These are phyloP conservation scores for Blastomyces parvus DNA, from an alignment of 2,329 filamentous ascomycete genomes.

Conservation along the genomic window DNA sequence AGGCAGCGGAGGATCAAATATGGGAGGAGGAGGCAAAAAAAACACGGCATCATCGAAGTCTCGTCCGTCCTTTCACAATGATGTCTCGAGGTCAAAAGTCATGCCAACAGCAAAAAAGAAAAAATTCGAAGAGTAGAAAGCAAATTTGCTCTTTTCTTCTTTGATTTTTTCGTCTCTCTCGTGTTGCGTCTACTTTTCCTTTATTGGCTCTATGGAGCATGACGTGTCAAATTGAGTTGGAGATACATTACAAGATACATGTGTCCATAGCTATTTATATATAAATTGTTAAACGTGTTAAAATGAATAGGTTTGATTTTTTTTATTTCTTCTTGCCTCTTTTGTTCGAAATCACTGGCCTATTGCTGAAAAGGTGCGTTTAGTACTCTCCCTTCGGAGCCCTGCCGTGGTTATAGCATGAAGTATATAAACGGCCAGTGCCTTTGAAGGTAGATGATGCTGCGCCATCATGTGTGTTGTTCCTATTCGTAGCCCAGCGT, in stretches of 20 bases:
- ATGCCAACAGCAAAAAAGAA: slow-evolving; percentile 31
- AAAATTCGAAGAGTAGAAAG: slow-evolving; percentile 13
- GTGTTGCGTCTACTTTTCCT: slow-evolving; percentile 35
- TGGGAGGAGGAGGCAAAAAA: background rate
- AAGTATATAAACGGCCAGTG: background rate
- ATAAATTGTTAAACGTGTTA: background rate
- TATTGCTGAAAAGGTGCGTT: background rate
- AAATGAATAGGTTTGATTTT: background rate
- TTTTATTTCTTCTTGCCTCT: background rate
- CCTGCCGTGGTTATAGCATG: background rate
- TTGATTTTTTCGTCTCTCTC: slow-evolving; percentile 25
- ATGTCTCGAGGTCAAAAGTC: slow-evolving; percentile 39
- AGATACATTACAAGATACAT: slow-evolving; percentile 29
- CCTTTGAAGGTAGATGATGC: background rate
- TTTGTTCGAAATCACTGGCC: background rate
- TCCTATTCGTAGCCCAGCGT: background rate
- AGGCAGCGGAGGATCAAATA: background rate
- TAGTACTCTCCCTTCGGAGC: background rate
- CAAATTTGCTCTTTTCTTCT: background rate
- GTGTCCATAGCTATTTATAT: background rate
- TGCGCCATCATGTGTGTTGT: background rate
- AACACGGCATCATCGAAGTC: slow-evolving; percentile 37
- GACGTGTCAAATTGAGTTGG: slow-evolving; percentile 35
- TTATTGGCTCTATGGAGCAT: slow-evolving; percentile 26
- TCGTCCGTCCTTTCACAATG: slow-evolving; percentile 30